phyloP scores from a whole-genome alignment of 1,284 basidiomycete genomes.

The Cutaneotrichosporon curvatum region DNA sequence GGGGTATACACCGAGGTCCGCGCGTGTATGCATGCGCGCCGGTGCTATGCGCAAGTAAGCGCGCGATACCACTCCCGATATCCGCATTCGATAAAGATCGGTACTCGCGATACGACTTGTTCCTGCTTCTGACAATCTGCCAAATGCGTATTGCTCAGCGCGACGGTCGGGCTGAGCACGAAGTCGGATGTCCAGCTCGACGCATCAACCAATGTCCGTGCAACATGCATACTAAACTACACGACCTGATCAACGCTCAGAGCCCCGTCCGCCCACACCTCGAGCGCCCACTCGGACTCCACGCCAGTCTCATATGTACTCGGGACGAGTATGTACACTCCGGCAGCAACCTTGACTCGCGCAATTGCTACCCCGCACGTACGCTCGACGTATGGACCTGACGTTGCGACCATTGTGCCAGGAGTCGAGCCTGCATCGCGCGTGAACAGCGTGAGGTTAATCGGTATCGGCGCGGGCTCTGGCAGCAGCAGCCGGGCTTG shows the following conservation, averaged over 20 bases:
- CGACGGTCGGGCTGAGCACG: too few relatives aligned
- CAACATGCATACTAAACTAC: too few relatives aligned
- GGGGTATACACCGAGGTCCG: too few relatives aligned
- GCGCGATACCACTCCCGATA: too few relatives aligned
- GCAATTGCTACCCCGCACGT: slow-evolving; percentile 63
- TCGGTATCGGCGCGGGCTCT: slow-evolving; percentile 21
- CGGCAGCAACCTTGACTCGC: slow-evolving; percentile 52
- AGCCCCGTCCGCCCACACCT: slow-evolving; percentile 49
- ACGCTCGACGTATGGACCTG: slow-evolving; percentile 68
- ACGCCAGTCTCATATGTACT: slow-evolving; percentile 63
- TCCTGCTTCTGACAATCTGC: too few relatives aligned
- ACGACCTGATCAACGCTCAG: slow-evolving; percentile 46
- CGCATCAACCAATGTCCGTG: too few relatives aligned
- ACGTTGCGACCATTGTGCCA: slow-evolving; percentile 55
- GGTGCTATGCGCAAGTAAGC: too few relatives aligned
- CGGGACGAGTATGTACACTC: slow-evolving; percentile 64
- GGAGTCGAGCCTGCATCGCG: slow-evolving; percentile 30
- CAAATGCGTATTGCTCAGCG: too few relatives aligned
- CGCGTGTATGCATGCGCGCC: too few relatives aligned
- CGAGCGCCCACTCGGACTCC: slow-evolving; percentile 55
- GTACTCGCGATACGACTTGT: too few relatives aligned
- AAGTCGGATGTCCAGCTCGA: too few relatives aligned
- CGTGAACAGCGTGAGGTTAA: slow-evolving; percentile 45
- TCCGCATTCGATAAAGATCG: too few relatives aligned
- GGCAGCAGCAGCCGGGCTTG: slow-evolving; percentile 44